Conservation (phyloP, 2,329 filamentous ascomycete genomes). For the Fusarium sp. region DNA sequence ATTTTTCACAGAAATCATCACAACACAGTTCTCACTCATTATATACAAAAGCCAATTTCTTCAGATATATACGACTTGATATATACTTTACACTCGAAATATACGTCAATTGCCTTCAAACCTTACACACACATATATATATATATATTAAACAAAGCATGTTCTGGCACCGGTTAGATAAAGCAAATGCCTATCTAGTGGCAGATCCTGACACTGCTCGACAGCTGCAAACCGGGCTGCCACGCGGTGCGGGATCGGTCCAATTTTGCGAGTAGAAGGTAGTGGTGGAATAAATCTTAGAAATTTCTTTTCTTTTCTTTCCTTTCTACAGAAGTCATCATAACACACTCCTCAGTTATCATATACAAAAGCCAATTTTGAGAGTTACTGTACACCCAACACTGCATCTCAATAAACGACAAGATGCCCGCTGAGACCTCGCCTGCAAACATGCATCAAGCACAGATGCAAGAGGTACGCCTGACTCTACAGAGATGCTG, state of each 20-base stretch:
- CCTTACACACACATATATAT: no score
- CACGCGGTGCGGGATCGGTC: not conserved
- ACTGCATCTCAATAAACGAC: not conserved
- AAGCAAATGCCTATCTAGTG: not conserved
- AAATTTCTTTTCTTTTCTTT: not conserved
- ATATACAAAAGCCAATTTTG: not conserved
- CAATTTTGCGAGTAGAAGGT: not conserved
- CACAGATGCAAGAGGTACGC: not conserved
- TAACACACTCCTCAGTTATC: no score
- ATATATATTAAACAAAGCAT: not conserved
- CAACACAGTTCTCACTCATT: no score
- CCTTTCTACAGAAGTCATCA: not conserved
- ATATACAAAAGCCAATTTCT: no score
- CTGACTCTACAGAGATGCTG: not conserved
- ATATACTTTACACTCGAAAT: no score
- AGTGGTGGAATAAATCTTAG: not conserved
- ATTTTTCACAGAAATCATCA: no score
- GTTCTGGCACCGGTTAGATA: not conserved
- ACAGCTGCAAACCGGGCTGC: not conserved
- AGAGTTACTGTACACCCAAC: accelerated
- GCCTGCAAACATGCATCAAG: no score
- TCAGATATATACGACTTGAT: no score
- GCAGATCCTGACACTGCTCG: not conserved
- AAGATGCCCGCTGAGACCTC: not conserved
- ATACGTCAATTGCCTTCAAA: not conserved